Conservation (phyloP, 805 yeast genomes). For the Metschnikowia koreensis region DNA sequence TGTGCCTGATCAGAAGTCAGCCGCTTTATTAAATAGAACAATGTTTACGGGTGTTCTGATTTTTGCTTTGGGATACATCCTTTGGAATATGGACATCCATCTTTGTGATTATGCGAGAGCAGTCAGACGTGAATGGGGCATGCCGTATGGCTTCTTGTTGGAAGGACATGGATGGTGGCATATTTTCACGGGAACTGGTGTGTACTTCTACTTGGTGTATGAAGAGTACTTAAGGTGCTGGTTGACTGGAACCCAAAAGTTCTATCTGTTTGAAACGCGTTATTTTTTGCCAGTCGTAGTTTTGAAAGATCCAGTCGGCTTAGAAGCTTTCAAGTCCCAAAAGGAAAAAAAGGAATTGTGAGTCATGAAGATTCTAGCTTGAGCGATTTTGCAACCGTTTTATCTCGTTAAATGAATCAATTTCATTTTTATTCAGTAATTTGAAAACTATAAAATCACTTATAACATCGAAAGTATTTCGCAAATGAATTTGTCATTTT, state of each 20-base stretch:
- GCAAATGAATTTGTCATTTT: conserved; percentile 41
- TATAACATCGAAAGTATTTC: conserved; percentile 43
- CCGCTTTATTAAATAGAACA: conserved; percentile 50
- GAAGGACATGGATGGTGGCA: conserved; percentile 99
- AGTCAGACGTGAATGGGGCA: conserved; percentile 63
- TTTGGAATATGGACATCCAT: conserved; percentile 90
- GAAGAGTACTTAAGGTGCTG: conserved; percentile 72
- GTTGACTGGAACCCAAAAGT: conserved; percentile 54
- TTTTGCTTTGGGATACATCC: conserved; percentile 71
- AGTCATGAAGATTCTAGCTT: neutral
- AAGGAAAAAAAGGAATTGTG: conserved; percentile 6
- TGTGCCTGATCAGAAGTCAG: conserved; percentile 50
- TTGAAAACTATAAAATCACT: neutral
- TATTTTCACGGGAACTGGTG: conserved; percentile 79
- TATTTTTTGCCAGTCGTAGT: conserved; percentile 33
- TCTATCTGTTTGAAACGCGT: conserved; percentile 58
- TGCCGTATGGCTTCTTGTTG: conserved; percentile 80
- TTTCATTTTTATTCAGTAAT: neutral
- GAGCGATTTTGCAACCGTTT: too few relatives aligned
- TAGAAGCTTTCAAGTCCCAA: conserved; percentile 9
- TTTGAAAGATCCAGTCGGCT: conserved; percentile 15
- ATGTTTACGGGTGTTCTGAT: conserved; percentile 58
- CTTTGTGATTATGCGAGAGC: conserved; percentile 60
- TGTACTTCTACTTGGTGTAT: conserved; percentile 79
- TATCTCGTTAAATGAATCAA: neutral